Evolutionary conservation across 2,329 filamentous ascomycete species (phyloP), one percentile per base, ranked within the genome.

Genomic region (Chaetomiaceae sp.): DNA sequence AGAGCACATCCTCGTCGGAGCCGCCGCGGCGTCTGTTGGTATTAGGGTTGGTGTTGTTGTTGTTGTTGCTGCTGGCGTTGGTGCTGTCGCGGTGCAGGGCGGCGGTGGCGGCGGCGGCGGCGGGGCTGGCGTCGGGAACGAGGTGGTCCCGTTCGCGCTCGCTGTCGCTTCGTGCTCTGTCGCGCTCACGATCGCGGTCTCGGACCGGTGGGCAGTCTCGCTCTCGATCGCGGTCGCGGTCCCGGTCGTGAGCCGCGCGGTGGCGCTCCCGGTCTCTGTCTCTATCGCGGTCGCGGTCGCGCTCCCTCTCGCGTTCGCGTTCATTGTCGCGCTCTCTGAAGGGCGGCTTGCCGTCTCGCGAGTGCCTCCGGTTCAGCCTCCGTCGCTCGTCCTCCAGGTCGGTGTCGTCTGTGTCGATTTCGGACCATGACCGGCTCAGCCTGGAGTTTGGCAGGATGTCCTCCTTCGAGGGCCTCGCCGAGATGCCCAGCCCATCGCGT

Each of bases 361-460:
- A 65, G 52, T 18, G 49, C 24, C 52, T 49, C 47, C 32, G 50
- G 35, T 12, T 42, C 30, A 36, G 35, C 22, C 45, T 20, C 40
- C 46, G 43, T n/a, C 38, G 34, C 45, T 52, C 34, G 42, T 45
- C 62, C 11, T 58, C 53, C 18, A 51, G 42, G 34, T 59, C 50
- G 20, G 54, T 37, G n/a, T 67, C 60, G 19, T 66, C 66, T 11
- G 59, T 60, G 3, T 62, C 65, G 4, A 68, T 67, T 26, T 73
- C 68, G 0, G 71, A 72, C 59, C 66, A 68, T 43, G 63, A 67
- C 19, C 63, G 65, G 34, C 63, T 67, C 2, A 74, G 59, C 3
- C 64, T 66, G 3, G 69, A 71, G 2, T 64, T 60, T 0, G 62
- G 66, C 4, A 71, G 54, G 42, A 65, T 62, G 32, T 74, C 71